Evolutionary conservation across 140 eudicot species (phyloP).

Genomic region (Cichorium intybus): DNA sequence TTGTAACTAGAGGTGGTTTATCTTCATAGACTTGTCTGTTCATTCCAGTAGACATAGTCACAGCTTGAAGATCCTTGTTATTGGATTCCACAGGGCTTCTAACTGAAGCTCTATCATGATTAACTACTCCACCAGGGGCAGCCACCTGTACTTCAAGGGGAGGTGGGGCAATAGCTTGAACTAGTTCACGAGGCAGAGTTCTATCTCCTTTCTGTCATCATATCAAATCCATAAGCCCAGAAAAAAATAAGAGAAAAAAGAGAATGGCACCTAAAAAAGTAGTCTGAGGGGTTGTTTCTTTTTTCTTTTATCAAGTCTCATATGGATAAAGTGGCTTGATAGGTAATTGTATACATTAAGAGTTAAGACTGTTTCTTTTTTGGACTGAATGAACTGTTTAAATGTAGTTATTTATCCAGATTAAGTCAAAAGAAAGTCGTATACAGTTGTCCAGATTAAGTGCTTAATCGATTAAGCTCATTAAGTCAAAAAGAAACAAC

Average conservation of each 20-base stretch:
- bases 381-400: no score
- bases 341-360: no score
- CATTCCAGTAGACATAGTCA: constrained; percentile 24
- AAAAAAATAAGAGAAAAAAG: not conserved
- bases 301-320: no score
- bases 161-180: constrained; percentile 84
- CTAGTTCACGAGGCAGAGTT: constrained; percentile 79
- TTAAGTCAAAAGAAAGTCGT: no score
- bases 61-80: constrained; percentile 54
- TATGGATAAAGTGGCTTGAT: no score
- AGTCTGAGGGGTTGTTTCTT: not conserved
- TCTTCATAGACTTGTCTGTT: constrained; percentile 50
- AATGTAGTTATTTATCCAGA: no score
- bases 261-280: not conserved
- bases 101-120: constrained; percentile 43
- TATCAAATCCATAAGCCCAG: constrained; percentile 16
- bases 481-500: no score
- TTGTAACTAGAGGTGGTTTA: constrained; percentile 29
- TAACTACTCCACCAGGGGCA: constrained; percentile 41
- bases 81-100: constrained; percentile 47
- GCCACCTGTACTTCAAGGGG: constrained; percentile 67
- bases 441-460: no score
- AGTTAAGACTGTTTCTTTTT: no score
- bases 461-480: no score
- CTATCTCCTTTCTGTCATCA: constrained; percentile 86